phyloP scores from a whole-genome alignment of 1,284 basidiomycete genomes.

The Earliella scabrosa region DNA sequence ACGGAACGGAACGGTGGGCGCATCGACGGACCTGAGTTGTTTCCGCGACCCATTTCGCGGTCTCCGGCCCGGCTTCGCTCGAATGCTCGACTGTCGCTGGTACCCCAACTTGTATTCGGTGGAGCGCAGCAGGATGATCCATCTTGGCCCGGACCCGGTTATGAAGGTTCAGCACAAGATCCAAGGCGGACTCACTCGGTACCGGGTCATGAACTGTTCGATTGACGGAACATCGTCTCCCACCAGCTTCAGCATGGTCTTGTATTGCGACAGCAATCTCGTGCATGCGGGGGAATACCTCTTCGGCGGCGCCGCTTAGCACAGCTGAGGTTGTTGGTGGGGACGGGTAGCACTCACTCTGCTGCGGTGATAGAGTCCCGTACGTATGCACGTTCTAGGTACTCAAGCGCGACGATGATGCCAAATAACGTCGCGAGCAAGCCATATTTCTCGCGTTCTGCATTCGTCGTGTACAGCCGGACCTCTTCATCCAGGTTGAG shows the following conservation, averaged over 20 bases:
- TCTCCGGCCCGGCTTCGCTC: slow-evolving; percentile 82
- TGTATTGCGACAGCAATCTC: slow-evolving; percentile 91
- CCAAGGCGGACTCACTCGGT: slow-evolving; percentile 64
- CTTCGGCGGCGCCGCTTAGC: slow-evolving; percentile 42
- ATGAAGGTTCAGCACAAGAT: too few species aligned
- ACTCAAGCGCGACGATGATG: slow-evolving; percentile 91
- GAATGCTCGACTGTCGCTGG: slow-evolving; percentile 97
- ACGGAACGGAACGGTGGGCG: too few species aligned
- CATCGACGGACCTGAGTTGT: slow-evolving; percentile 93
- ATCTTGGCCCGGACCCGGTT: too few species aligned
- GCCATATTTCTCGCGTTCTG: slow-evolving; percentile 90
- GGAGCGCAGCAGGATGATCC: slow-evolving; percentile 92
- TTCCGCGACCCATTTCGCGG: slow-evolving; percentile 97
- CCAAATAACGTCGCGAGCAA: slow-evolving; percentile 91
- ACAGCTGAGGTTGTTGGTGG: too few species aligned
- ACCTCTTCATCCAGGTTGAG: slow-evolving; percentile 89
- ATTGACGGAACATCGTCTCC: slow-evolving; percentile 83
- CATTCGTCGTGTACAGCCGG: slow-evolving; percentile 85
- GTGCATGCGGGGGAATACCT: slow-evolving; percentile 98
- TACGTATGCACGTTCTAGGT: slow-evolving; percentile 95
- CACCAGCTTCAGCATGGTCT: slow-evolving; percentile 95
- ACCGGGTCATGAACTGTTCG: slow-evolving; percentile 91
- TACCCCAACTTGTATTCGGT: slow-evolving; percentile 90
- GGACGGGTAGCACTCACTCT: slow-evolving; percentile 81
- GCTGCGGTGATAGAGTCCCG: slow-evolving; percentile 89